Base-by-base conservation (phyloP, 2,329 filamentous ascomycete genomes). In the Monilinia laxa region DNA sequence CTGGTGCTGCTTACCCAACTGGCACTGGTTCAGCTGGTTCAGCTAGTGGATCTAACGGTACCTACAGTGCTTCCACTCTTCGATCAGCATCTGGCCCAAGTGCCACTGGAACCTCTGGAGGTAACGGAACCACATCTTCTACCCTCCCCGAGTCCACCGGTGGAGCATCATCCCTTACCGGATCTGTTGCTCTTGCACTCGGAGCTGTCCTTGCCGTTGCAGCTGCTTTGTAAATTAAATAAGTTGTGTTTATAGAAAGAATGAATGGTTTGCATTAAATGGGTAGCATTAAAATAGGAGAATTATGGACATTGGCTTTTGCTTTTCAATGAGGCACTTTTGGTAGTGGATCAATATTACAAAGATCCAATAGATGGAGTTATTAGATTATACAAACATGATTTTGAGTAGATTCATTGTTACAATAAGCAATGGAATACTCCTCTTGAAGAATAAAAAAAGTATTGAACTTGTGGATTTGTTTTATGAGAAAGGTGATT, bases 161-260 rank as follows among this genome's bases (percentile, higher is more conserved):
- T 54, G 57, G 55, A 60, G 63, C 55, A 28, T 65, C 65, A 28
- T 68, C 70, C 45, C 64, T 59, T 35, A 65, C 70, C 16, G 65
- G 62, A 42, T 65, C 63, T 9, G 55, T 60, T 16, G 63, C 55
- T 42, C 55, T 65, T 53, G 55, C 55, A 6, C 63, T 65, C 14
- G 63, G 63, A 28, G 63, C 47, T 18, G 63, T 65, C 63, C 53
- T 65, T 45, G 63, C 55, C 18, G 23, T 65, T 28, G 63, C 63
- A 28, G 63, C 63, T 45, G 49, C 55, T 31, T 65, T 65, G 47
- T 65, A 65, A 53, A 65, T 60, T 16, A 60, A 45, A 25, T 31
- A 10, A 47, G 42, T 23, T 31, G 51, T 57, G 38, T 42, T 64
- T 42, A 49, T 59, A 42, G 53, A 28, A 49, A 51, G 58, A 18